A percentile compares a stretch with the other conserved stretches of the same genome.
These are phyloP conservation scores for Phytophthora quininea DNA, from an alignment of 352 stramenopile species.

Conservation along the genomic window DNA sequence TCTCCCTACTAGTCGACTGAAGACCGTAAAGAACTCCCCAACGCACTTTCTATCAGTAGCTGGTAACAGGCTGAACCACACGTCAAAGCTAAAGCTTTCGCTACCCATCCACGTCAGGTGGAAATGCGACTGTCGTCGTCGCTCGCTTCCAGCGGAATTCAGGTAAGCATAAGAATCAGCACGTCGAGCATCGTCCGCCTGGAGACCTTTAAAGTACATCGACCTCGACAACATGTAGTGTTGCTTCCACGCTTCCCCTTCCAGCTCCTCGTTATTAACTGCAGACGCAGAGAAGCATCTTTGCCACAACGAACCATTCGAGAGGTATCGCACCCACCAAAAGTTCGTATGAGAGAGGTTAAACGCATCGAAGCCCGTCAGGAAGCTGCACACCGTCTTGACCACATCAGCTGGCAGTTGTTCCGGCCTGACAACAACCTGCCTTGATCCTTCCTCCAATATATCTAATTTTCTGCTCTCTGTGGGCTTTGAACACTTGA, in stretches of 20 bases:
- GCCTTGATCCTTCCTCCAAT: neutral
- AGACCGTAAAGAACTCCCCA: slow-evolving; percentile 20
- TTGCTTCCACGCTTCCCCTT: neutral
- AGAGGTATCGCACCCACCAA: neutral
- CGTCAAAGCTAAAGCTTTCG: slow-evolving; percentile 23
- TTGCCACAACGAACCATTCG: neutral
- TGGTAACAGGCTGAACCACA: slow-evolving; percentile 20
- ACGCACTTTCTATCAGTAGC: neutral
- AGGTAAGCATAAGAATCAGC: slow-evolving; percentile 9
- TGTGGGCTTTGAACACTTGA: slow-evolving; percentile 9
- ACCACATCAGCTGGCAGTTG: slow-evolving; percentile 15
- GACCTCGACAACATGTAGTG: slow-evolving; percentile 13
- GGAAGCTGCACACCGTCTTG: slow-evolving; percentile 13
- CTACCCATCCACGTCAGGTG: slow-evolving; percentile 10
- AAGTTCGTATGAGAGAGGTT: slow-evolving; percentile 13
- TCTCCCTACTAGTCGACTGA: slow-evolving; percentile 6
- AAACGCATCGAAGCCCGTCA: slow-evolving; percentile 25
- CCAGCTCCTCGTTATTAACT: neutral
- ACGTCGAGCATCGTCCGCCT: neutral
- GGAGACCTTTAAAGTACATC: slow-evolving; percentile 9
- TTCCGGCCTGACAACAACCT: neutral
- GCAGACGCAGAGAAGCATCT: neutral
- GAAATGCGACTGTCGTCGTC: neutral
- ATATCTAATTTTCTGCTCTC: slow-evolving; percentile 9
- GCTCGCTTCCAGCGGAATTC: neutral